Base-by-base conservation (phyloP, 1,284 basidiomycete species). In the Apiotrichum sp. region DNA sequence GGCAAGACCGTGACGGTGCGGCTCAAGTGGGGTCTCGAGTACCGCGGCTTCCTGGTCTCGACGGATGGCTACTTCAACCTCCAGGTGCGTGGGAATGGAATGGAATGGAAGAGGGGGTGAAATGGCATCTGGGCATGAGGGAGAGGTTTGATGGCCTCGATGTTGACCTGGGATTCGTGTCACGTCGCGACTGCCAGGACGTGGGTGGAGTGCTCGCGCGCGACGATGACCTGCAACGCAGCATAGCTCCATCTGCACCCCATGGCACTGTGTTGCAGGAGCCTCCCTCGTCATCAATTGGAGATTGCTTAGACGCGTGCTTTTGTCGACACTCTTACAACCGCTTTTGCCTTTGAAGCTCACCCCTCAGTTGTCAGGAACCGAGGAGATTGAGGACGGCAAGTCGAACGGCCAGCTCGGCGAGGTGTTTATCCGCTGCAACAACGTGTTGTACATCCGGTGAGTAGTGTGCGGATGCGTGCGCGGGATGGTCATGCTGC, bases 31-130 rank as follows among this genome's bases (percentile, higher is more conserved):
- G 96, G 96, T 61, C 82, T 98, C 62, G 93, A 98, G 76, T 98
- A 98, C 83, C 97, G 93, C 80, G 95, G 96, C 48, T 98, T 95
- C 80, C 83, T 99, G 60, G 95, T 98, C 64, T 95, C 90, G 73
- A 97, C 95, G 5, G 96, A 99, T 77, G 90, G 90, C 34, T 99
- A 97, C 80, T 98, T 98, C 93, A 99, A 99, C 78, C 82, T 99
- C 52, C 96, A 98, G 82, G 93, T 92, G 66, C 62, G 82, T 22
- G 22, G 22, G 22, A 22, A 22, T 22, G 36, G 22, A n/a, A n/a
- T n/a, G 36, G 36, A 22, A 22, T 22, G 22, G 22, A 22, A 22
- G 22, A 22, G 22, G 22, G 22, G 22, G 16, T 40, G 39, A n/a
- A n/a, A 14, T 14, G 13, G 39, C 13, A 22, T 22, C 22, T 22